These are phyloP conservation scores for Medakamo hakoo DNA, from an alignment of 139 green algal genomes.

Conservation along the genomic window DNA sequence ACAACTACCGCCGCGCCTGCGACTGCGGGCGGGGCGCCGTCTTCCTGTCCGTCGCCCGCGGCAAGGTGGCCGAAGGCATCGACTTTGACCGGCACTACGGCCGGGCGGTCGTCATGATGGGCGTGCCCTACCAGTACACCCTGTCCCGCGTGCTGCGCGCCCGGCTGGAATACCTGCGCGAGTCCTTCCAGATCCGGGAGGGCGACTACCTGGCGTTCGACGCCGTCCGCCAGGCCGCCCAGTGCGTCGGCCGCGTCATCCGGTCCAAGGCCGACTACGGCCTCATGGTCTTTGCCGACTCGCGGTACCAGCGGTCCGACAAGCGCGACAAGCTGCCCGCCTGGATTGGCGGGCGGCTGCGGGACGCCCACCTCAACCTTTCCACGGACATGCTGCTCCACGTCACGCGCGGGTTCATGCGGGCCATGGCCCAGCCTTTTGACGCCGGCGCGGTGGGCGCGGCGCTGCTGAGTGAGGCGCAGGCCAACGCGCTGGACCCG, in stretches of 20 bases:
- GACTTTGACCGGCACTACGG: conserved; percentile 95
- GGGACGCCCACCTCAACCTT: conserved; percentile 86
- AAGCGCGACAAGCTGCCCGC: conserved; percentile 88
- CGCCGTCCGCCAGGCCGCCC: conserved; percentile 84
- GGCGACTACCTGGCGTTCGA: conserved; percentile 95
- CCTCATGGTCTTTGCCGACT: conserved; percentile 39
- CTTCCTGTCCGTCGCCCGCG: conserved; percentile 69
- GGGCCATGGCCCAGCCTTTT: conserved; percentile 79
- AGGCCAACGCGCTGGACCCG: conserved; percentile 40
- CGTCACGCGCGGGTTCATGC: conserved; percentile 84
- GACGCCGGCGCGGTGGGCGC: conserved; percentile 38
- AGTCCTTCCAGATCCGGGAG: conserved; percentile 81
- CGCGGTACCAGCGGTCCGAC: conserved; percentile 86
- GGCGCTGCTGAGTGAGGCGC: conserved; percentile 52
- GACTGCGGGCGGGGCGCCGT: conserved; percentile 88
- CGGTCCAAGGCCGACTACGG: conserved; percentile 87
- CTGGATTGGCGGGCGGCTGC: conserved; percentile 87
- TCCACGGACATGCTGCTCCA: conserved; percentile 88
- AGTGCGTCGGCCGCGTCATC: conserved; percentile 97
- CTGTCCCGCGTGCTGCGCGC: conserved; percentile 69
- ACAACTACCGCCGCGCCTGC: conserved; percentile 94
- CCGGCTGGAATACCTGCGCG: conserved; percentile 84
- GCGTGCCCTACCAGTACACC: conserved; percentile 93
- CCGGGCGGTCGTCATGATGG: conserved; percentile 91
- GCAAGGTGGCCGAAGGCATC: conserved; percentile 91